Conservation (phyloP, 257 asterid species). For the Nicotiana knightiana region DNA sequence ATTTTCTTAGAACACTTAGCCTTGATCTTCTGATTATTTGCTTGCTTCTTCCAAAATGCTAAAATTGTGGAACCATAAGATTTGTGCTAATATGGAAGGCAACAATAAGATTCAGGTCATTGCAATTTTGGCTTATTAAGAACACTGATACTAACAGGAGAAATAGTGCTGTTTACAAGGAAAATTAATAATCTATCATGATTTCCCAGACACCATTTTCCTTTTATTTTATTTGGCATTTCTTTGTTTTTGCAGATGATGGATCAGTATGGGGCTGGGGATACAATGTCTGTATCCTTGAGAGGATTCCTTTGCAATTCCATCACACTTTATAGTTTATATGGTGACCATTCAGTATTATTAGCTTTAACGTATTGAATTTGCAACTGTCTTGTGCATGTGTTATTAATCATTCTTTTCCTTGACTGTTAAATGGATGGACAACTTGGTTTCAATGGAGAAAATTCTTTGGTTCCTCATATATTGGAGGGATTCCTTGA, state of each 20-base stretch:
- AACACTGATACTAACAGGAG: background rate
- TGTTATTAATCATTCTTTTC: constrained; percentile 9
- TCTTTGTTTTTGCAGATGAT: constrained; percentile 60
- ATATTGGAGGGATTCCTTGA: constrained; percentile 59
- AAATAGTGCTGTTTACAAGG: background rate
- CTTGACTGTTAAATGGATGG: constrained; percentile 72
- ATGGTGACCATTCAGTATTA: background rate
- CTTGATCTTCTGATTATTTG: background rate
- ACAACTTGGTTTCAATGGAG: constrained; percentile 66
- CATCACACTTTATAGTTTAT: background rate
- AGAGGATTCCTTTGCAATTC: background rate
- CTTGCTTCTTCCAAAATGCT: background rate
- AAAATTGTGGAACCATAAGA: background rate
- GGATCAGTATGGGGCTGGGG: constrained; percentile 98
- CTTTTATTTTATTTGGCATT: background rate
- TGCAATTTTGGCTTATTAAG: background rate
- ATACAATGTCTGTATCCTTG: constrained; percentile 80
- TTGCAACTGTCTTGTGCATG: background rate
- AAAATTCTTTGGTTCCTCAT: constrained; percentile 50
- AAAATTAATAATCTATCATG: background rate
- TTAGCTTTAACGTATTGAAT: background rate
- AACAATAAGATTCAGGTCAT: background rate
- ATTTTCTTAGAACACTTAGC: background rate
- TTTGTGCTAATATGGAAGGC: background rate
- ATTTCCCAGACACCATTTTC: background rate